Evolutionary conservation across 768 basidiomycete genomes (phyloP).

Genomic region (Auriculariales sp.): DNA sequence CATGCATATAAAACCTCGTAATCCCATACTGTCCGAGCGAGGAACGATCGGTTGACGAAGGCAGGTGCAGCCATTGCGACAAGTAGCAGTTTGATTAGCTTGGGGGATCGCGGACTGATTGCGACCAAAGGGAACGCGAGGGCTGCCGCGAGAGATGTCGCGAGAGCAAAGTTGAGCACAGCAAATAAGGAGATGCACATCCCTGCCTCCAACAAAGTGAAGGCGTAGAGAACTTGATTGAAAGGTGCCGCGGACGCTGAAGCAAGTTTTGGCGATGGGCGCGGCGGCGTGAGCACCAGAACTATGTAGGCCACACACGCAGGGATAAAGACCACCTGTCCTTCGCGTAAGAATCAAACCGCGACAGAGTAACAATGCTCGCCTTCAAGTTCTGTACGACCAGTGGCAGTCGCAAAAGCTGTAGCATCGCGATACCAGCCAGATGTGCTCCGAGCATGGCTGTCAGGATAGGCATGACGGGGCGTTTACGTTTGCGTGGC

Average conservation of each 20-base stretch:
- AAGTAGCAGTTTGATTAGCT: slow-evolving; percentile 1
- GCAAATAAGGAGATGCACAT: slow-evolving; percentile 74
- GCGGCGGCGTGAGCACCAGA: slow-evolving; percentile 5
- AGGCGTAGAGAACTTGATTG: slow-evolving; percentile 42
- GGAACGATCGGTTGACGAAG: slow-evolving; percentile 34
- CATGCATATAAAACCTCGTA: slow-evolving; percentile 72
- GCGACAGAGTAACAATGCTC: slow-evolving; percentile 9
- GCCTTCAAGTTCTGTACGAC: slow-evolving; percentile 31
- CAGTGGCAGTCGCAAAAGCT: slow-evolving; percentile 27
- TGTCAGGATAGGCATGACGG: slow-evolving; percentile 36
- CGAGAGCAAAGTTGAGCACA: slow-evolving; percentile 87
- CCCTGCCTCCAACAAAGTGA: slow-evolving; percentile 74
- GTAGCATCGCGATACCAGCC: slow-evolving; percentile 38
- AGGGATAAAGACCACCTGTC: slow-evolving; percentile 17
- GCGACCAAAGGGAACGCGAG: slow-evolving; percentile 48
- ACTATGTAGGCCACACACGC: slow-evolving; percentile 6
- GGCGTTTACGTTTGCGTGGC: slow-evolving; percentile 26
- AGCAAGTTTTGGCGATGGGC: slow-evolving; percentile 9
- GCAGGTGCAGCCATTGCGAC: slow-evolving; percentile 11
- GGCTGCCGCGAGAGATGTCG: slow-evolving; percentile 49
- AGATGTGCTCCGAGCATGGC: slow-evolving; percentile 44
- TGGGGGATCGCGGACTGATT: slow-evolving; percentile 20
- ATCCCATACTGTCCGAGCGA: slow-evolving; percentile 53
- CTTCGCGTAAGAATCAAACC: too few species aligned
- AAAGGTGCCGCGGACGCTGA: slow-evolving; percentile 16